Evolutionary conservation across 331 rosid genomes (phyloP), one percentile per base, ranked within the genome.

Genomic region (Malus hybrid): DNA sequence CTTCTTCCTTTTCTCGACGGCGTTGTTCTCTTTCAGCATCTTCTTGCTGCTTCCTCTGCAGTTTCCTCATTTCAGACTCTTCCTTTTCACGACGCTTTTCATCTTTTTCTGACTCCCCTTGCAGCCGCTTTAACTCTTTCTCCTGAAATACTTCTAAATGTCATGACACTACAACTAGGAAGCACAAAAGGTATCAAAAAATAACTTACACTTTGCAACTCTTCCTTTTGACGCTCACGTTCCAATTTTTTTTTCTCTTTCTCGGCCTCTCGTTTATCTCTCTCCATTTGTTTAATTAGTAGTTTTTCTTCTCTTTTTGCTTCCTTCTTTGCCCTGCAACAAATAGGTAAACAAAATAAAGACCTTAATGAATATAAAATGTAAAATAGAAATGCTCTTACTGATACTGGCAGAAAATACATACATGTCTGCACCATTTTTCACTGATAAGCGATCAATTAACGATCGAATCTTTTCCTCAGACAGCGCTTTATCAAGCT

Each of bases 1-100:
- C 91, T 86, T 86, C 93, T 82, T 90, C 97, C 84, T 87, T 92
- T 82, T 89, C 93, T 61, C 82, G 82, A 32, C 93, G 97, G 6
- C 84, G 82, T 65, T 87, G 93, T 60, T 85, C 92, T 83, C 83
- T 94, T 72, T 90, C 93, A 56, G 89, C 81, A 46, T 87, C 97
- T 42, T 90, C 96, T 70, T 79, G 90, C 82, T 87, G 97, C 86
- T 90, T 91, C 84, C 79, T 88, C 68, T 66, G 77, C 33, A 77
- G 93, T 85, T 84, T 91, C 81, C 71, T 87, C 83, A 74, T 84
- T 76, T 84, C 93, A 71, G 72, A 70, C 44, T 75, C 87, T 73
- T 90, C 89, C 67, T 74, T 84, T 55, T 79, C 89, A 71, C 83
- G 77, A 60, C 87, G 84, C 70, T 60, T 88, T 63, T 86, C 91